Evolutionary conservation across 192 early-diverging fungal species (phyloP), one percentile per base, ranked within the genome.

Genomic region (Rhizophlyctis rosea): DNA sequence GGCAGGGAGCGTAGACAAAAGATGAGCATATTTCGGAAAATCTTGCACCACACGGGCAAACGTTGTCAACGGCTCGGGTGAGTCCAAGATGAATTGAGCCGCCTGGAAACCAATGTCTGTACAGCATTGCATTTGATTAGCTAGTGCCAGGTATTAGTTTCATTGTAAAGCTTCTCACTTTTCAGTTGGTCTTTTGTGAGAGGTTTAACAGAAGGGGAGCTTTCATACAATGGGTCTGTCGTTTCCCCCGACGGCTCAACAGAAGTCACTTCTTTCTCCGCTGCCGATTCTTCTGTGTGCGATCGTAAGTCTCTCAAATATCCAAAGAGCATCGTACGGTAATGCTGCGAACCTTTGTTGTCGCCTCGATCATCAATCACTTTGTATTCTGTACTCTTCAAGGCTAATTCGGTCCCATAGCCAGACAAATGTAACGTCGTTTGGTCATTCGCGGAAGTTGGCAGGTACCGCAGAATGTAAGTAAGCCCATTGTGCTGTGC

Each of bases 351-450:
- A 36, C 74, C 64, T 27, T 62, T 69, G 34, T 73, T 80, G 54
- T 84, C 74, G 47, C 87, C 80, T 24, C 95, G 87, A 71, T 99
- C 96, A 62, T 99, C 96, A 36, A 89, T 88, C 21, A 94, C 94
- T 71, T 91, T 89, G 76, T 99, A 99, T 67, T 99, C 97, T 5
- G 92, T 93, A 54, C 84, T 96, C 75, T 99, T 99, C n/a, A 99
- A 63, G 13, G 85, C 88, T 35, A 99, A 78, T 69, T 94, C 93
- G 7, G 93, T 92, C 1, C 94, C 94, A 59, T 96, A 99, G 57
- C 97, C 97, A 11, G 87, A 71, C 28, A 99, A 71, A 11, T 77
- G 64, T 24, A 94, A 62, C 16, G 67, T 71, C 36, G n/a, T 36
- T 1, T 44, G 52, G 51, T 11, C 27, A 3, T 1, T 23, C 0